Conservation (phyloP, 2,329 filamentous ascomycete genomes). For the Fusarium incarnatum region DNA sequence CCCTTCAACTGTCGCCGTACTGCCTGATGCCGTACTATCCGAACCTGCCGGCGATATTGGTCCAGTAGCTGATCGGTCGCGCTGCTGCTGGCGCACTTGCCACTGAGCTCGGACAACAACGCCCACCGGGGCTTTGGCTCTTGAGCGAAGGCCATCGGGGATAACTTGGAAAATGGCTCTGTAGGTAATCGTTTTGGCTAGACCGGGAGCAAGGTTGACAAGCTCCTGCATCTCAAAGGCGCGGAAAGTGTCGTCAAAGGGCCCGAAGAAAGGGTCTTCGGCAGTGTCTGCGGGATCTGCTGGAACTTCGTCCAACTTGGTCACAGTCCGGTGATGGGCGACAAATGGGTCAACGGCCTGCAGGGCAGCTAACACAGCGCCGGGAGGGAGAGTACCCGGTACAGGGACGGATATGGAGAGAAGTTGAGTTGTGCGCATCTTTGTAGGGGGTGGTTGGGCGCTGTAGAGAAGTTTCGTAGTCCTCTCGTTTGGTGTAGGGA, state of each 20-base stretch:
- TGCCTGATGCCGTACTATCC: slow-evolving; percentile 45
- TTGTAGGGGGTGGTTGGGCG: slow-evolving; percentile 7
- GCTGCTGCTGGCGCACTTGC: slow-evolving; percentile 44
- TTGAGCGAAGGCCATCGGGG: slow-evolving; percentile 55
- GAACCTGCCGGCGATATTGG: slow-evolving; percentile 44
- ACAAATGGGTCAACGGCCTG: slow-evolving; percentile 58
- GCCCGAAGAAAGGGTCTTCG: slow-evolving; percentile 57
- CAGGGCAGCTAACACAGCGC: slow-evolving; percentile 54
- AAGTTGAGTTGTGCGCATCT: slow-evolving; percentile 49
- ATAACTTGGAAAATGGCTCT: slow-evolving; percentile 59
- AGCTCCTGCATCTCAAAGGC: slow-evolving; percentile 50
- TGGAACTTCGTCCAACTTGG: slow-evolving; percentile 51
- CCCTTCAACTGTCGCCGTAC: slow-evolving; percentile 41
- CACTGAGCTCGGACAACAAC: slow-evolving; percentile 58
- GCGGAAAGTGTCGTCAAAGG: slow-evolving; percentile 53
- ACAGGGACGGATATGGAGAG: slow-evolving; percentile 57
- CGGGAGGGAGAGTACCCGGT: slow-evolving; percentile 54
- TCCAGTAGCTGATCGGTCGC: slow-evolving; percentile 19
- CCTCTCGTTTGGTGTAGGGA: not conserved
- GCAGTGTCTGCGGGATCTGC: slow-evolving; percentile 50
- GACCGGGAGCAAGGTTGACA: slow-evolving; percentile 54
- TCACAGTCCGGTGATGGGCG: slow-evolving; percentile 54
- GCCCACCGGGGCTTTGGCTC: slow-evolving; percentile 57
- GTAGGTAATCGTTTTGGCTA: slow-evolving; percentile 56
- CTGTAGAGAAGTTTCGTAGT: not conserved